A percentile compares a stretch with the other conserved stretches of the same genome.
Evolutionary conservation across 1,284 basidiomycete genomes (phyloP).

Genomic region (Apiotrichum mycotoxinovorans): DNA sequence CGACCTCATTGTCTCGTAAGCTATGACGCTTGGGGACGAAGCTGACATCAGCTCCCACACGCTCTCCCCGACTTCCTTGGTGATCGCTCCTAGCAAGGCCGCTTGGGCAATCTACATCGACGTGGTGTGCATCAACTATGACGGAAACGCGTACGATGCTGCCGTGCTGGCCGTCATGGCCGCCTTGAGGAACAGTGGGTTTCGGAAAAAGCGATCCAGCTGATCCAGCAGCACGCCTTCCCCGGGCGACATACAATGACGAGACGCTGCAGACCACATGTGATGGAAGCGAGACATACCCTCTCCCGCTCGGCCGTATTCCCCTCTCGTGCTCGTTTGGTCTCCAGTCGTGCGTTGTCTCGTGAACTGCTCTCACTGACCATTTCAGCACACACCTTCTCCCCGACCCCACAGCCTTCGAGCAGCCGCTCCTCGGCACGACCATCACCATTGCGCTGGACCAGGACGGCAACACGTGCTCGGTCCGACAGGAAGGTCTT

Average conservation of each 20-base stretch:
- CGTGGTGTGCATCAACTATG: slow-evolving; percentile 90
- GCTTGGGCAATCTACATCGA: slow-evolving; percentile 93
- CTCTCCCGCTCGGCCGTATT: slow-evolving; percentile 53
- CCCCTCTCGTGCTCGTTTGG: slow-evolving; percentile 72
- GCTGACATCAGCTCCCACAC: slow-evolving; percentile 59
- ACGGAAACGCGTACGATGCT: slow-evolving; percentile 92
- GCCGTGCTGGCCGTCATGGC: slow-evolving; percentile 80
- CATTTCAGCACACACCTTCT: slow-evolving; percentile 58
- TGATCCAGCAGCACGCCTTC: slow-evolving; percentile 60
- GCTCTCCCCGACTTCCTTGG: slow-evolving; percentile 65
- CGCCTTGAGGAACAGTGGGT: slow-evolving; percentile 77
- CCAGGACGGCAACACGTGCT: slow-evolving; percentile 55
- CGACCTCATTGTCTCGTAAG: slow-evolving; percentile 67
- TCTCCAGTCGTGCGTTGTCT: slow-evolving; percentile 64
- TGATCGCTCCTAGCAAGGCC: slow-evolving; percentile 73
- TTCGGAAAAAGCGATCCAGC: not conserved
- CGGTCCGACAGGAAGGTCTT: slow-evolving; percentile 57
- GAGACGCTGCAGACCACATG: slow-evolving; percentile 66
- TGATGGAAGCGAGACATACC: slow-evolving; percentile 55
- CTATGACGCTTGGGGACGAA: not conserved
- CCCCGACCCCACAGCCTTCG: slow-evolving; percentile 82
- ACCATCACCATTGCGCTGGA: slow-evolving; percentile 65
- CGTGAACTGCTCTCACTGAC: slow-evolving; percentile 5
- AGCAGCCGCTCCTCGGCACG: slow-evolving; percentile 76
- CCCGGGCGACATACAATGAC: slow-evolving; percentile 67